phyloP scores from a whole-genome alignment of 148 eudicot genomes.

The Vaccinium darrowii region DNA sequence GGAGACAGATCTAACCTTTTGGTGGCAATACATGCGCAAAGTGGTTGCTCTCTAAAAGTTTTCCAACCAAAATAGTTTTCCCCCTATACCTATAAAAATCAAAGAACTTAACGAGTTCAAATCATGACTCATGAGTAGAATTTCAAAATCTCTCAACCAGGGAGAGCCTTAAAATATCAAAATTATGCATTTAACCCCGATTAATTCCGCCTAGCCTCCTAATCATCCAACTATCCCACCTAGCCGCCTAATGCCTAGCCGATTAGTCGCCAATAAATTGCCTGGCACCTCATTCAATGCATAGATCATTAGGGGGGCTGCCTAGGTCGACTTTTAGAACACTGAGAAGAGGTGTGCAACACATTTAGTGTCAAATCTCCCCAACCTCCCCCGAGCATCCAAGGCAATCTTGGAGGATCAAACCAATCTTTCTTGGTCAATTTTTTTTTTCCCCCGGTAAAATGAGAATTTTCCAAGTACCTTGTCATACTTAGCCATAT shows the following conservation, averaged over 20 bases:
- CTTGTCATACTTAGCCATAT: conserved; percentile 6
- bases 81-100: neutral
- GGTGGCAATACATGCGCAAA: neutral
- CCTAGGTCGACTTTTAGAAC: no score
- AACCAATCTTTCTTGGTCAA: neutral
- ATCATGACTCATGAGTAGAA: neutral
- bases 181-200: no score
- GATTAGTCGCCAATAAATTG: no score
- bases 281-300: no score
- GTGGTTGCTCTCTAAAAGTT: neutral
- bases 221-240: no score
- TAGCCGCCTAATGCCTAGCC: no score
- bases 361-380: neutral
- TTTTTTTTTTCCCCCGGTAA: neutral
- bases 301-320: no score
- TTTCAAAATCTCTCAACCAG: neutral
- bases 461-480: neutral
- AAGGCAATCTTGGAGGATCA: neutral
- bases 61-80: neutral
- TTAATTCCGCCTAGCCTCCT: no score
- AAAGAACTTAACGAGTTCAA: neutral
- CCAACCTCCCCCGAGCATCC: neutral
- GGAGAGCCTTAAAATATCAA: no score
- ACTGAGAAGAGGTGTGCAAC: neutral
- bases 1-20: neutral